Percentiles rank a stretch among this genome's conserved stretches.
Evolutionary conservation across 805 yeast genomes (phyloP).

Genomic region (Candida argentea): DNA sequence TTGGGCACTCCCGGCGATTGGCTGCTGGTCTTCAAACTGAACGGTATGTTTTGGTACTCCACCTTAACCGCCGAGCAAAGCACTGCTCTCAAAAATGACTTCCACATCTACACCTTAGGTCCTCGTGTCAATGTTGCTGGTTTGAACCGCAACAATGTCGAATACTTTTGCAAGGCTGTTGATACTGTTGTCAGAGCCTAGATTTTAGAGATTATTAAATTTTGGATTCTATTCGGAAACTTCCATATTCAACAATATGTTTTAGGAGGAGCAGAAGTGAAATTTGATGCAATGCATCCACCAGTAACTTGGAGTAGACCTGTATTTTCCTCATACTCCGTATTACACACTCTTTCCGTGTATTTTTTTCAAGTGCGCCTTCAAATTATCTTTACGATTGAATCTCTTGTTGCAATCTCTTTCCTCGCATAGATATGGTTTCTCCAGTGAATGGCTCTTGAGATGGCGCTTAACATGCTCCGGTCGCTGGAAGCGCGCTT

Average conservation of each 20-base stretch:
- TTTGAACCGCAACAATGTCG: constrained; percentile 28
- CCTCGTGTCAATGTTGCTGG: constrained; percentile 37
- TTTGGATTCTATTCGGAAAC: neutral
- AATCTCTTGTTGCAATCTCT: constrained; percentile 44
- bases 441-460: constrained; percentile 48
- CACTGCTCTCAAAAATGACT: constrained; percentile 18
- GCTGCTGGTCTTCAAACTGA: constrained; percentile 10
- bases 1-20: neutral
- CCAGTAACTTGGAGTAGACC: constrained; percentile 3
- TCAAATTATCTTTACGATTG: constrained; percentile 49
- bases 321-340: too few species aligned
- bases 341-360: too few species aligned
- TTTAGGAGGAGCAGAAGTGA: too few species aligned
- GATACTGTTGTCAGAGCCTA: constrained; percentile 26
- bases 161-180: constrained; percentile 24
- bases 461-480: constrained; percentile 62
- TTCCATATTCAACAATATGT: too few species aligned
- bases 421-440: constrained; percentile 46
- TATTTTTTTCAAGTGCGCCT: constrained; percentile 53
- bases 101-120: constrained; percentile 28
- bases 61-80: constrained; percentile 28
- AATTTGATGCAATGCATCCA: too few species aligned
- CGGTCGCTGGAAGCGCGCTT: constrained; percentile 54
- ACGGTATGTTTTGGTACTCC: constrained; percentile 36
- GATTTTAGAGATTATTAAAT: too few species aligned